phyloP scores from a whole-genome alignment of 2,329 filamentous ascomycete species.

The Cladophialophora yegresii region DNA sequence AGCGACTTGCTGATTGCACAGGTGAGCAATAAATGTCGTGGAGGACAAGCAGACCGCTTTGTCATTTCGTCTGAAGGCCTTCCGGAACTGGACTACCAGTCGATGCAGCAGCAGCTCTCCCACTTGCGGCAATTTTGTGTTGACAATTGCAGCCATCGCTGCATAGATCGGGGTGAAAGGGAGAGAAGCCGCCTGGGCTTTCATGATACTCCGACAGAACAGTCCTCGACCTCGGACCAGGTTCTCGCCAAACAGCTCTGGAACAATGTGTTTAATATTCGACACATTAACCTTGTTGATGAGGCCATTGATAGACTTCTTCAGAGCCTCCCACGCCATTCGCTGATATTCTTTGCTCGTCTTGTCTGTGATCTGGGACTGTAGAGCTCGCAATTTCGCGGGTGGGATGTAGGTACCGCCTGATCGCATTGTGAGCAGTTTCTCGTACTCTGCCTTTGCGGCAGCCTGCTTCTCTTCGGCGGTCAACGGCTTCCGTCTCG shows the following conservation, averaged over 20 bases:
- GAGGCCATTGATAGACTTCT: constrained; percentile 97
- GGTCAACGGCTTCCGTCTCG: constrained; percentile 55
- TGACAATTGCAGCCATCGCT: constrained; percentile 93
- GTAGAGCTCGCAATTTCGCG: constrained; percentile 82
- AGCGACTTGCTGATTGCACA: constrained; percentile 94
- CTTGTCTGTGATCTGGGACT: constrained; percentile 97
- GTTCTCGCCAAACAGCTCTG: constrained; percentile 94
- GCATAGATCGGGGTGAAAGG: constrained; percentile 97
- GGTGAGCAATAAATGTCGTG: constrained; percentile 90
- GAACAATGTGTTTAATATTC: constrained; percentile 97
- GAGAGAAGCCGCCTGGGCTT: constrained; percentile 92
- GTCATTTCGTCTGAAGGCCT: constrained; percentile 94
- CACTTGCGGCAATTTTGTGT: constrained; percentile 93
- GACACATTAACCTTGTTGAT: constrained; percentile 99
- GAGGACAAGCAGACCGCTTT: constrained; percentile 92
- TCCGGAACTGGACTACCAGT: constrained; percentile 87
- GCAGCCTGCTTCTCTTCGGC: constrained; percentile 85
- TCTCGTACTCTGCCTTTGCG: constrained; percentile 90
- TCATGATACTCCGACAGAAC: constrained; percentile 97
- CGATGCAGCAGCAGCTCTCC: constrained; percentile 86
- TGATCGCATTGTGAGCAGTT: constrained; percentile 86
- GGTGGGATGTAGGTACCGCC: constrained; percentile 97
- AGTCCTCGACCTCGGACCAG: constrained; percentile 85
- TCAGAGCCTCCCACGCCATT: constrained; percentile 98
- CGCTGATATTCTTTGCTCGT: constrained; percentile 95